phyloP scores from a whole-genome alignment of 2,329 filamentous ascomycete species.

The Microascus cirrosus region DNA sequence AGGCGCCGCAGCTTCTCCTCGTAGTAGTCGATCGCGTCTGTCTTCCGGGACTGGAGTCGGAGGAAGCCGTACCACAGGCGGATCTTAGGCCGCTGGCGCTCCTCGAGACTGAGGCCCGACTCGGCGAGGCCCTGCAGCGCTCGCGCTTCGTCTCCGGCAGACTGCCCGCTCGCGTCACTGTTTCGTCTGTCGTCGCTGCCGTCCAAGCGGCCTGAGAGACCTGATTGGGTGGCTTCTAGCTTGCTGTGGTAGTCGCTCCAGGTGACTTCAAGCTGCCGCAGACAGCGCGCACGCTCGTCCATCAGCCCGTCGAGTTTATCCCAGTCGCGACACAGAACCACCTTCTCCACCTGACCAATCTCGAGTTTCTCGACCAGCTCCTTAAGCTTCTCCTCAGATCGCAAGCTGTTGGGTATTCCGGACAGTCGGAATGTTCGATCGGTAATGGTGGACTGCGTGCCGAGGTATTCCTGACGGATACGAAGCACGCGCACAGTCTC shows the following conservation, averaged over 20 bases:
- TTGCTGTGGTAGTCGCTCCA: conserved; percentile 43
- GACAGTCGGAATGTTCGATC: conserved; percentile 88
- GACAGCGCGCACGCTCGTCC: conserved; percentile 47
- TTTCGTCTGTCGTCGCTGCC: conserved; percentile 2
- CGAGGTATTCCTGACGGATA: conserved; percentile 80
- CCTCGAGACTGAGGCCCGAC: conserved; percentile 15
- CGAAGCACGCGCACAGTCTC: conserved; percentile 81
- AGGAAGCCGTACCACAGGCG: conserved; percentile 72
- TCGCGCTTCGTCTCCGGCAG: background rate
- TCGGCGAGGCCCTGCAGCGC: conserved; percentile 7
- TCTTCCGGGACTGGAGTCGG: conserved; percentile 56
- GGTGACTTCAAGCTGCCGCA: conserved; percentile 69
- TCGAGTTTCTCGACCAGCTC: conserved; percentile 76
- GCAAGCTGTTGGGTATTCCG: conserved; percentile 69
- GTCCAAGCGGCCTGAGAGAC: conserved; percentile 4
- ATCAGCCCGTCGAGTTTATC: conserved; percentile 66
- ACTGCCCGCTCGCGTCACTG: background rate
- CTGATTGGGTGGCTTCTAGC: conserved; percentile 19
- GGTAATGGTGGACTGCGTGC: conserved; percentile 88
- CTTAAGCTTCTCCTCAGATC: conserved; percentile 74
- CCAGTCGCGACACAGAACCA: conserved; percentile 84
- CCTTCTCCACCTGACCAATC: conserved; percentile 81
- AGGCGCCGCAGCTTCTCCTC: conserved; percentile 71
- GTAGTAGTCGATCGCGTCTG: conserved; percentile 92
- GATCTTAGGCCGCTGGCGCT: conserved; percentile 51